Percentiles rank a stretch among this genome's conserved stretches.
phyloP scores from a whole-genome alignment of 495 filamentous ascomycete species.

The Xylaria flabelliformis region DNA sequence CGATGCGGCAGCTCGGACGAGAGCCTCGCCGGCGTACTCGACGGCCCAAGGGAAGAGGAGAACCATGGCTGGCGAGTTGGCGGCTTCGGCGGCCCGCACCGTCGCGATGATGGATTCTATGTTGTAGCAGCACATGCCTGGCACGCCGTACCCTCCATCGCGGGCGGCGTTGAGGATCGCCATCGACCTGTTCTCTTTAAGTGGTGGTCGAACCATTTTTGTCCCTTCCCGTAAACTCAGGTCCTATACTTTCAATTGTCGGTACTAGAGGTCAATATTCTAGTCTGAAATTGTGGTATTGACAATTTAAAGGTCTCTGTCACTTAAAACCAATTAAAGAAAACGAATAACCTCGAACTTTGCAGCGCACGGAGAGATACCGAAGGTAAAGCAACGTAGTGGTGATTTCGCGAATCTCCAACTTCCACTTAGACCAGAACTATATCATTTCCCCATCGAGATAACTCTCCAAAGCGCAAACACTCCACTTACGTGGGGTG shows the following conservation, averaged over 20 bases:
- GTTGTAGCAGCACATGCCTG: slow-evolving; percentile 87
- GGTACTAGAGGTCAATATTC: neutral
- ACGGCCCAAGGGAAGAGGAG: slow-evolving; percentile 89
- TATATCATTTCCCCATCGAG: slow-evolving; percentile 8
- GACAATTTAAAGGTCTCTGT: neutral
- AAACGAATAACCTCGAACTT: neutral
- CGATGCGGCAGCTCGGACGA: slow-evolving; percentile 68
- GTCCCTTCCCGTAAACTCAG: slow-evolving; percentile 20
- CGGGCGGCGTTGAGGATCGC: slow-evolving; percentile 71
- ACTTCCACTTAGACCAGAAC: neutral
- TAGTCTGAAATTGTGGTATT: neutral
- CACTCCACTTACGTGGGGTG: slow-evolving; percentile 27
- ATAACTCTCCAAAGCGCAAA: neutral
- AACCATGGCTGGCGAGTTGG: slow-evolving; percentile 77
- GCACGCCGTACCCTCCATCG: slow-evolving; percentile 70
- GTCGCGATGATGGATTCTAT: slow-evolving; percentile 81
- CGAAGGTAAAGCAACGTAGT: neutral
- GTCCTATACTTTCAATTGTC: neutral
- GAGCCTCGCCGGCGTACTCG: slow-evolving; percentile 66
- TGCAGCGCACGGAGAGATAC: neutral
- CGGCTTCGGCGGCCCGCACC: slow-evolving; percentile 76
- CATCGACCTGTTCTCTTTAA: slow-evolving; percentile 68
- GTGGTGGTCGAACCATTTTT: slow-evolving; percentile 58
- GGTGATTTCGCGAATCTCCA: slow-evolving; percentile 10
- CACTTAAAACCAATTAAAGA: neutral